These are phyloP conservation scores for Petunia hybrid DNA, from an alignment of 305 asterid genomes.

Conservation along the genomic window DNA sequence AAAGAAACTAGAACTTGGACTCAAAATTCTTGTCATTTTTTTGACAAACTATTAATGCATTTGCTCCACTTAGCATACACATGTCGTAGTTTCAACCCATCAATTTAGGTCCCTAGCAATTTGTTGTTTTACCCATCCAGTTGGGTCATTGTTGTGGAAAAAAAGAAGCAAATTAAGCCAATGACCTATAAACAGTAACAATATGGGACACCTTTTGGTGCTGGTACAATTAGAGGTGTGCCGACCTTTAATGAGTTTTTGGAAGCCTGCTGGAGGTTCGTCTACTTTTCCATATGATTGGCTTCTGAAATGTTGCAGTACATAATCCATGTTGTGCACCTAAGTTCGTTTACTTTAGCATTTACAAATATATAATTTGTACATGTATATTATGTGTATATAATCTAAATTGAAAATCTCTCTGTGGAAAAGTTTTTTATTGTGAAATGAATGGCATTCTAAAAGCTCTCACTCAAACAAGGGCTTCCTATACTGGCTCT, in stretches of 20 bases:
- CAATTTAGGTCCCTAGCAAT: conserved; percentile 28
- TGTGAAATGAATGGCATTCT: too few relatives aligned
- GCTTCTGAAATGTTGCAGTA: not conserved
- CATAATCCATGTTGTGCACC: too few relatives aligned
- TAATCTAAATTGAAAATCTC: too few relatives aligned
- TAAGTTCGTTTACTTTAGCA: too few relatives aligned
- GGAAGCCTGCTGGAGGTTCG: not conserved
- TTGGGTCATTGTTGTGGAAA: not conserved
- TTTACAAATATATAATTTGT: too few relatives aligned
- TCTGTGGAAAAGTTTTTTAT: too few relatives aligned
- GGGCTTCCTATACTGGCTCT: too few relatives aligned
- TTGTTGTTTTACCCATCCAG: conserved; percentile 13
- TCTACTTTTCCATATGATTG: not conserved
- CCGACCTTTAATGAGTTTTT: conserved; percentile 30
- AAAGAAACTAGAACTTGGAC: not conserved
- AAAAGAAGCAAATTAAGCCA: not conserved
- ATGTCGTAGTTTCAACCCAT: conserved; percentile 1
- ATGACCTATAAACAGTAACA: conserved; percentile 1
- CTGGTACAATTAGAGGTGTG: not conserved
- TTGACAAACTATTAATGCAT: not conserved
- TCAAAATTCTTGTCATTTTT: not conserved
- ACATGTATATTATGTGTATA: too few relatives aligned
- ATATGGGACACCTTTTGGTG: conserved; percentile 22
- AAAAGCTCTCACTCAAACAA: too few relatives aligned
- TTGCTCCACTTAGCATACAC: conserved; percentile 1